These are phyloP conservation scores for Starmerella khaoyaiensis DNA, from an alignment of 805 yeast species.

Conservation along the genomic window DNA sequence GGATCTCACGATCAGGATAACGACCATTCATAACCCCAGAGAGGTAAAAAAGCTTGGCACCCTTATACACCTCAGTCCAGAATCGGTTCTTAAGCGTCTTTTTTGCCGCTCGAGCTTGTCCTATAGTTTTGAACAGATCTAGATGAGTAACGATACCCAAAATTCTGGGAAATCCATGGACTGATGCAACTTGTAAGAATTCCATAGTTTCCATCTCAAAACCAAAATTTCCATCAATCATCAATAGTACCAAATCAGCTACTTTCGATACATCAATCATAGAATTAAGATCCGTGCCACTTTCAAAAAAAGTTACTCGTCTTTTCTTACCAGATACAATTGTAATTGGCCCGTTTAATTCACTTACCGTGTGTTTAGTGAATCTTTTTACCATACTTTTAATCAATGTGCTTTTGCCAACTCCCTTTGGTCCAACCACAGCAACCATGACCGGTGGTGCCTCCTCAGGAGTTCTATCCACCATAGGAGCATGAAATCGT, in stretches of 20 bases:
- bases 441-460: slow-evolving; percentile 96
- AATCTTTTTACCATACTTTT: slow-evolving; percentile 76
- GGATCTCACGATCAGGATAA: slow-evolving; percentile 91
- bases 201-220: slow-evolving; percentile 99
- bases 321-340: slow-evolving; percentile 92
- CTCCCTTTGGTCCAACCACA: slow-evolving; percentile 97
- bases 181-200: slow-evolving; percentile 87
- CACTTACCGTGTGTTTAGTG: slow-evolving; percentile 73
- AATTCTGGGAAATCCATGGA: slow-evolving; percentile 97
- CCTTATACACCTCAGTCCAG: slow-evolving; percentile 98
- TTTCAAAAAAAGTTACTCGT: slow-evolving; percentile 84
- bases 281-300: slow-evolving; percentile 80
- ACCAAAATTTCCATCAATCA: slow-evolving; percentile 96
- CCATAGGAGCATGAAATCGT: slow-evolving; percentile 91
- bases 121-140: slow-evolving; percentile 79
- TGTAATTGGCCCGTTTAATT: slow-evolving; percentile 90
- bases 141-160: slow-evolving; percentile 91
- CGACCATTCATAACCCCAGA: slow-evolving; percentile 95
- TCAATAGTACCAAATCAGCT: slow-evolving; percentile 77
- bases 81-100: slow-evolving; percentile 84
- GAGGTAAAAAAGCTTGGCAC: slow-evolving; percentile 87
- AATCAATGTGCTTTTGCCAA: slow-evolving; percentile 89
- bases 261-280: slow-evolving; percentile 95
- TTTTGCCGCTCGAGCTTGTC: slow-evolving; percentile 81
- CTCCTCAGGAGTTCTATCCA: slow-evolving; percentile 92